Evolutionary conservation across 1,284 basidiomycete species (phyloP), one percentile per base, ranked within the genome.

Genomic region (Naganishia albida): DNA sequence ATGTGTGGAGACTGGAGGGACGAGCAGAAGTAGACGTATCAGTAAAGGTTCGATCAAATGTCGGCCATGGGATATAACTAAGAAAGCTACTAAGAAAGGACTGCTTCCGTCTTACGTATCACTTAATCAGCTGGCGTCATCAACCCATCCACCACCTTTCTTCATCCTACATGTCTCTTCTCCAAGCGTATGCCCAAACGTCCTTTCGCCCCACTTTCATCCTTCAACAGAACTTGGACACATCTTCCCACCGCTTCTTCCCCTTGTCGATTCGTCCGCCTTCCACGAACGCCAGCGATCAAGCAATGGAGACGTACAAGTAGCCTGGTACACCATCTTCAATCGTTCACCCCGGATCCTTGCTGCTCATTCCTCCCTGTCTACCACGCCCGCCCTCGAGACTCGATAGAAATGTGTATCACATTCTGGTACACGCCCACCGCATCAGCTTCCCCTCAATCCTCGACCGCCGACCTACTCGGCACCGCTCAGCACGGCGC

Each of bases 391-490:
- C 4, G 34, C 13, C 1, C 25, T 28, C 49, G n/a, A 3, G 3
- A 25, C 8, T 34, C 26, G 3, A 30, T 8, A 49, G 48, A 60
- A 8, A 60, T 60, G 56, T 60, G 56, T 10, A 50, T 60, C 56
- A 38, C 56, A n/a, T 60, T 60, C 16, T 60, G 56, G 56, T 60
- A 60, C 16, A 60, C 56, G n/a, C 44, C 56, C 1, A 8, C 55
- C 4, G 28, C 46, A 23, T 56, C 28, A 10, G 26, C 55, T 3
- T 20, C 28, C 12, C 10, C 52, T 0, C n/a, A 53, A 15, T 10
- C 28, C 1, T 12, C 15, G 3, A 7, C 18, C 23, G 20, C 38
- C 40, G 8, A 40, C 39, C 23, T 34, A 6, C 10, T 23, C 15
- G 30, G 30, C 2, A 40, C 23, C 25, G 18, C 18, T 13, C n/a